These are phyloP conservation scores for Pseudozyma sp. DNA, from an alignment of 1,284 basidiomycete species.

Conservation along the genomic window DNA sequence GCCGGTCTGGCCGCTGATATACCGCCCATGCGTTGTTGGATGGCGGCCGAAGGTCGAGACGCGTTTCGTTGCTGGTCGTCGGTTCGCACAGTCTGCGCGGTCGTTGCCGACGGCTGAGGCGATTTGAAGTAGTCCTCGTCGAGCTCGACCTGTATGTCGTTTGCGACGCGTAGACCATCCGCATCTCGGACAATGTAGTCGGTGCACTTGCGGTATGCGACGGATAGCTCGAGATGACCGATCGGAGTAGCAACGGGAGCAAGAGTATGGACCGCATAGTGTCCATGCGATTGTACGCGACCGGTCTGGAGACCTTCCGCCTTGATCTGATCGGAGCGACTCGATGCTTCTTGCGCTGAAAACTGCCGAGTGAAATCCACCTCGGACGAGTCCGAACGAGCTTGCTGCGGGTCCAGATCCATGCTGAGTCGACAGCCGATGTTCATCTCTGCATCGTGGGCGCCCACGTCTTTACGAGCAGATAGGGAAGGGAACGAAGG, in stretches of 20 bases:
- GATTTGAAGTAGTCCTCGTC: conserved; percentile 60
- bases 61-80: conserved; percentile 1
- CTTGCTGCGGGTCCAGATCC: conserved; percentile 1
- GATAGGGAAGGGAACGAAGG: conserved; percentile 19
- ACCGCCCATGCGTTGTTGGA: conserved; percentile 37
- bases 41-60: conserved; percentile 1
- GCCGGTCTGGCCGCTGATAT: conserved; percentile 41
- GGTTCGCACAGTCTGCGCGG: neutral
- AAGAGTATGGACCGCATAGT: conserved; percentile 23
- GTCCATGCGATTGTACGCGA: conserved; percentile 1
- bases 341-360: conserved; percentile 3
- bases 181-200: conserved; percentile 49
- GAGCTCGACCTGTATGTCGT: conserved; percentile 42
- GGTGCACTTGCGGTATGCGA: conserved; percentile 46
- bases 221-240: conserved; percentile 41
- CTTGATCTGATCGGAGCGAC: neutral
- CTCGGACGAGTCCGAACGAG: conserved; percentile 6
- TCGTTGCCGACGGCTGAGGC: neutral
- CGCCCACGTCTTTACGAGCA: conserved; percentile 22
- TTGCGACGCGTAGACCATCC: conserved; percentile 19
- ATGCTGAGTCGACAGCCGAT: conserved; percentile 54
- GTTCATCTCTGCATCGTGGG: conserved; percentile 45
- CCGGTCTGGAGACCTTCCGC: neutral
- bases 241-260: conserved; percentile 33
- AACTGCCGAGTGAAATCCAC: conserved; percentile 10